Conservation (phyloP, 805 yeast genomes). For the Yarrowia deformans region DNA sequence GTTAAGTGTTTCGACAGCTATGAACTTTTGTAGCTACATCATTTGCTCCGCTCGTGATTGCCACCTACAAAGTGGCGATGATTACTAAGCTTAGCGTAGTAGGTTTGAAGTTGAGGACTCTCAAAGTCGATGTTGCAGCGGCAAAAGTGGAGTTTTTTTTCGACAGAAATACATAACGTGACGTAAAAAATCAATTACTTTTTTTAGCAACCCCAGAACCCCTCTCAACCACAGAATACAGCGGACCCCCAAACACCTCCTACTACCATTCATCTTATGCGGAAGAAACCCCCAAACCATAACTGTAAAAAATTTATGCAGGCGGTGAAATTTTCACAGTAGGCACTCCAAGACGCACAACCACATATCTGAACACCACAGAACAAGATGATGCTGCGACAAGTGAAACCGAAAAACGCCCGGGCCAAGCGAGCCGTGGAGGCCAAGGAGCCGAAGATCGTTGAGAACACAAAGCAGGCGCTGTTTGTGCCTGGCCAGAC, state of each 20-base stretch:
- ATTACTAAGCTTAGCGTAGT: background rate
- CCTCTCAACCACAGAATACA: background rate
- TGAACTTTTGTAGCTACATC: too few species aligned
- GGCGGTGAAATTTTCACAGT: slow-evolving; percentile 14
- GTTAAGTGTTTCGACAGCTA: too few species aligned
- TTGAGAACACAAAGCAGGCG: slow-evolving; percentile 89
- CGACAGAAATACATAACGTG: background rate
- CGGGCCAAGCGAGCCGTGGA: slow-evolving; percentile 95
- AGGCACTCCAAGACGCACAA: background rate
- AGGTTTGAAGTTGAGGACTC: background rate
- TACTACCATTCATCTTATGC: slow-evolving; percentile 9
- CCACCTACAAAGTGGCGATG: background rate
- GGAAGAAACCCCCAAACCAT: slow-evolving; percentile 13
- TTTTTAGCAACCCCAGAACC: background rate
- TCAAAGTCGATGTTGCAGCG: background rate
- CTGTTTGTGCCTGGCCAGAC: slow-evolving; percentile 90
- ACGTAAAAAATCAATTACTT: background rate
- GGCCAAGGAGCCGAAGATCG: slow-evolving; percentile 83
- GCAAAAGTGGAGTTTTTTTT: background rate
- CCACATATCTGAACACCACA: background rate
- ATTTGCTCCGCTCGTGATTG: too few species aligned
- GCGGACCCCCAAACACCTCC: background rate
- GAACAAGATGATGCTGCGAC: slow-evolving; percentile 26
- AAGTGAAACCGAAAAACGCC: slow-evolving; percentile 83
- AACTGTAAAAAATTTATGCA: slow-evolving; percentile 32